Evolutionary conservation across 2,329 filamentous ascomycete genomes (phyloP), one percentile per base, ranked within the genome.

Genomic region (Paraphaeosphaeria sporulosa): DNA sequence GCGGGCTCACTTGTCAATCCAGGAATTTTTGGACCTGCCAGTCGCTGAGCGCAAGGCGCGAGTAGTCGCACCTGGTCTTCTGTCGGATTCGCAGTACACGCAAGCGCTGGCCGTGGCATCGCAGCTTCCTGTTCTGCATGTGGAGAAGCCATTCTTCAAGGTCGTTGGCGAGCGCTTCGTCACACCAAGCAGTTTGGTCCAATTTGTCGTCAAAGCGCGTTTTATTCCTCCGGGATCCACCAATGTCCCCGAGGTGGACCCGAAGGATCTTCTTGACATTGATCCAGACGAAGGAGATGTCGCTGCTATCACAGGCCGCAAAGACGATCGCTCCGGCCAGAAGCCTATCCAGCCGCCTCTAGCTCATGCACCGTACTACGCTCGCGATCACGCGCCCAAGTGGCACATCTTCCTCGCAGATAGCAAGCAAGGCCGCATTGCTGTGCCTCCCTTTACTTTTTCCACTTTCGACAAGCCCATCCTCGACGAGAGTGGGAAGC

Each of bases 111-210:
- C 81, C 49, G 90, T 97, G 32, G 94, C 93, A 30, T 88, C 88
- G 69, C 92, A 97, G 79, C 85, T 99, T 30, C 95, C 95, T 1
- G 87, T 88, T 64, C 84, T 99, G 57, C 87, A 91, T 59, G 88
- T 99, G 12, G 92, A 93, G 73, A 96, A 93, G 81, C 92, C 93
- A 8, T 99, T 97, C 81, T 99, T 99, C 88, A 99, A 99, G 84
- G 96, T 99, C 48, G 90, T 93, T 55, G 95, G 95, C 74, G 96
- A 99, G 81, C 92, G 91, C 67, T 91, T 90, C 77, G 92, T 99
- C 73, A 96, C 94, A 34, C 94, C 95, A 7, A 92, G 91, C 60
- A 96, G 93, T 58, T 86, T 99, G 40, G 94, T 98, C 23, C 94
- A 94, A 63, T 89, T 99, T 32, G 93, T 99, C 54, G 88, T 99